Conservation (phyloP, 176 grass and related monocot genomes). For the Raddia distichophylla region DNA sequence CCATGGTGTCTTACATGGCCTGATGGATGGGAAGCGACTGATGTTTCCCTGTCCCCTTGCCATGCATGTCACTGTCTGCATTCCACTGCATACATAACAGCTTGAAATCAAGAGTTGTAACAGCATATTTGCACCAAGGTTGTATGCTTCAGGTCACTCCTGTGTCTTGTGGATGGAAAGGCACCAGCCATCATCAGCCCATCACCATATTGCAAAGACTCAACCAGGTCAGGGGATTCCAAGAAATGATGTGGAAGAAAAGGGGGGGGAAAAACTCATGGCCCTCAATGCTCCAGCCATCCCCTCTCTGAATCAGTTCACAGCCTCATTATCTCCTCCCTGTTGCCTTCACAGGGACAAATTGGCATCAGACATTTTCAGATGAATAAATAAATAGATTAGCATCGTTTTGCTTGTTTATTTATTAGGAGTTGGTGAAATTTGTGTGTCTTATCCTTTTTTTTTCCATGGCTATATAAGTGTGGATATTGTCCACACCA, state of each 20-base stretch:
- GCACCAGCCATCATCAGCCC: constrained; percentile 26
- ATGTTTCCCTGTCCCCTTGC: background rate
- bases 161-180: constrained; percentile 26
- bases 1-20: background rate
- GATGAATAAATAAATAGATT: background rate
- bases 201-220: background rate
- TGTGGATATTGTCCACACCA: background rate
- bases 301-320: background rate
- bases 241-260: background rate
- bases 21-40: constrained; percentile 24
- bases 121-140: constrained; percentile 15
- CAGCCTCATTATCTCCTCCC: constrained; percentile 27
- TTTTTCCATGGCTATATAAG: constrained; percentile 37
- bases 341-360: constrained; percentile 42
- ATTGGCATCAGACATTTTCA: constrained; percentile 1
- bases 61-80: constrained; percentile 20
- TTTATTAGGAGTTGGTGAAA: background rate
- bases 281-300: constrained; percentile 30
- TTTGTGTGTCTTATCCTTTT: background rate
- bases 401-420: background rate
- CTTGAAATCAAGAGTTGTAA: constrained; percentile 7
- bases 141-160: background rate
- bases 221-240: background rate
- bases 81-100: constrained; percentile 40
- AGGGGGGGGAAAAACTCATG: background rate